phyloP scores from a whole-genome alignment of 768 basidiomycete genomes.

The Mycena sanguinolenta region DNA sequence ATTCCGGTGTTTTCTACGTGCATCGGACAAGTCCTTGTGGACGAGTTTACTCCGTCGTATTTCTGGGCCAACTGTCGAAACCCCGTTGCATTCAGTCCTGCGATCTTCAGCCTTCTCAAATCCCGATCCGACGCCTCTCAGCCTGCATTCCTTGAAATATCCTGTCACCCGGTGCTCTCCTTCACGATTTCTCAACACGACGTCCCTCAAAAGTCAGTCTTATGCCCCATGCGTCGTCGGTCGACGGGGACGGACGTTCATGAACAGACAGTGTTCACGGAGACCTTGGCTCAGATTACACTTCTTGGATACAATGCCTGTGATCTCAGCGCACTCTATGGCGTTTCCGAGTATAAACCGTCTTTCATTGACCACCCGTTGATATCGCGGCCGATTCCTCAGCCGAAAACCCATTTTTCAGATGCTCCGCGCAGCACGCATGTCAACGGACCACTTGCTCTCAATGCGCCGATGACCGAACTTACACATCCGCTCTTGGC shows the following conservation, averaged over 20 bases:
- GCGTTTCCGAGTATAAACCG: neutral
- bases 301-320: conserved; percentile 9
- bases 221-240: conserved; percentile 46
- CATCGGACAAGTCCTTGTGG: conserved; percentile 42
- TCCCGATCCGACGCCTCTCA: conserved; percentile 32
- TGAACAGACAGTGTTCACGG: neutral
- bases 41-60: conserved; percentile 50
- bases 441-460: neutral
- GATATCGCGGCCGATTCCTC: neutral
- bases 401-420: neutral
- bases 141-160: conserved; percentile 51
- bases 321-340: conserved; percentile 2
- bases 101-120: conserved; percentile 44
- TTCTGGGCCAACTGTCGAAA: conserved; percentile 55
- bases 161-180: conserved; percentile 54
- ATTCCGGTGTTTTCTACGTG: conserved; percentile 53
- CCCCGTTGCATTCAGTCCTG: conserved; percentile 53
- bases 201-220: conserved; percentile 30
- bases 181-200: conserved; percentile 45
- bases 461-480: neutral
- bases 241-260: conserved; percentile 34
- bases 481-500: neutral
- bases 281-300: neutral
- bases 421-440: neutral
- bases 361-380: neutral